These are phyloP conservation scores for Acanthamoeba castellanii DNA, from an alignment of 208 protist species.

Conservation along the genomic window DNA sequence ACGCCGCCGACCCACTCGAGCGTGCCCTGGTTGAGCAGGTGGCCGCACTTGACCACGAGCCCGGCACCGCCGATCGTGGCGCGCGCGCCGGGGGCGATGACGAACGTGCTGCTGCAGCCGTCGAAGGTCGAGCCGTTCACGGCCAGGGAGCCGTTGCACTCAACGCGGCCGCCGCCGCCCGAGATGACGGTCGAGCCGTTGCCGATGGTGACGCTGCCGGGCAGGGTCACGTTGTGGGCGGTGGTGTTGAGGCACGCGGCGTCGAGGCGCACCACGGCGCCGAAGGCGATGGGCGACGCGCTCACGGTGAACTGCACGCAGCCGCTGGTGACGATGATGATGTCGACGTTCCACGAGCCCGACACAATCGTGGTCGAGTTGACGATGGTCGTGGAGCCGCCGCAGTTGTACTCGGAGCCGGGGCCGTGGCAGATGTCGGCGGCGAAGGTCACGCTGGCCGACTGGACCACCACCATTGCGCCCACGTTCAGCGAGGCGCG, in stretches of 20 bases:
- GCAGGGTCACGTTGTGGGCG: conserved; percentile 34
- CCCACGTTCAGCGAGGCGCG: neutral
- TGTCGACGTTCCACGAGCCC: conserved; percentile 51
- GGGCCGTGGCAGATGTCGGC: conserved; percentile 15
- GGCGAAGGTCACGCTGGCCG: conserved; percentile 11
- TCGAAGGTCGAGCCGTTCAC: conserved; percentile 14
- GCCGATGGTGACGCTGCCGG: conserved; percentile 50
- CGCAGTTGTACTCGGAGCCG: conserved; percentile 16
- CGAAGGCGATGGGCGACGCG: conserved; percentile 2
- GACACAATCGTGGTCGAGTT: conserved; percentile 39
- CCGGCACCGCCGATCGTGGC: conserved; percentile 28
- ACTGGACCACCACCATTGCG: neutral
- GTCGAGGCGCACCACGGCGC: neutral
- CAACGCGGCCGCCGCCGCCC: conserved; percentile 20
- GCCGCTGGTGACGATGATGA: neutral
- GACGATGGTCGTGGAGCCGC: neutral
- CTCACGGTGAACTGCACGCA: conserved; percentile 30
- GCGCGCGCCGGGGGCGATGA: conserved; percentile 16
- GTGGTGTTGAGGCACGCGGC: conserved; percentile 47
- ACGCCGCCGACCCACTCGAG: neutral
- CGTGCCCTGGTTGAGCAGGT: conserved; percentile 38
- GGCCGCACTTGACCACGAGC: conserved; percentile 14
- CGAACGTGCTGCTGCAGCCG: conserved; percentile 18
- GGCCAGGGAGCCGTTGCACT: conserved; percentile 23
- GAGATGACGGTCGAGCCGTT: neutral